Base-by-base conservation (phyloP, 2,329 filamentous ascomycete genomes). In the Passalora sequoiae region DNA sequence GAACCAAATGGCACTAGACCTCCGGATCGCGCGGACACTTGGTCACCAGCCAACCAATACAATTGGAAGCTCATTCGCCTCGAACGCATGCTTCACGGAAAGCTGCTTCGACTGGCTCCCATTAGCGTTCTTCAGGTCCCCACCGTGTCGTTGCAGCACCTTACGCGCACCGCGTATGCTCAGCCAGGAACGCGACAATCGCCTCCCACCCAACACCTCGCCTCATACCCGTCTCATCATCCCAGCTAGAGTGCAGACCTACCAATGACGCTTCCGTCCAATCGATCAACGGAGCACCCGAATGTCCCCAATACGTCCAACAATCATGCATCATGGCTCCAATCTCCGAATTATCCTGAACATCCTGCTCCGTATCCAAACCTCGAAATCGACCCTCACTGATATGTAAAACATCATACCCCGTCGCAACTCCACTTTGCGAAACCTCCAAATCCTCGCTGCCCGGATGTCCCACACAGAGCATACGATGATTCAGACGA, bases 301-400 rank as follows among this genome's bases (percentile, higher is more conserved):
- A 74, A 54, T 77, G 73, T 1, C 74, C 74, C 75, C 74, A 77
- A 55, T 77, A 78, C 1, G 74, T 77, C 74, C 74, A 78, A 44
- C 71, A 73, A 52, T 72, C 69, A 54, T 78, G 75, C 65, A 67
- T 72, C 50, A 77, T 50, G 0, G 67, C 67, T 1, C 74, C 74
- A 40, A 78, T 77, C 17, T 74, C 70, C 1, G 64, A 66, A 49
- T 76, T 76, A 46, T 77, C 70, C 40, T 76, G 69, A 2, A 63
- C 56, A 53, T 77, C 68, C 38, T 66, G 66, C 3, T 50, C 65
- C 7, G 51, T 40, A 1, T 60, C 61, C 38, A 65, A 60, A 0
- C 72, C 73, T 7, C 62, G 59, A 39, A 68, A 74, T 3, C 40
- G 51, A 0, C 73, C 74, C 31, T 63, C 53, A 30, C 68, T 74